Evolutionary conservation across 2,329 filamentous ascomycete species (phyloP).

Genomic region (Trichoderma atrobrunneum): DNA sequence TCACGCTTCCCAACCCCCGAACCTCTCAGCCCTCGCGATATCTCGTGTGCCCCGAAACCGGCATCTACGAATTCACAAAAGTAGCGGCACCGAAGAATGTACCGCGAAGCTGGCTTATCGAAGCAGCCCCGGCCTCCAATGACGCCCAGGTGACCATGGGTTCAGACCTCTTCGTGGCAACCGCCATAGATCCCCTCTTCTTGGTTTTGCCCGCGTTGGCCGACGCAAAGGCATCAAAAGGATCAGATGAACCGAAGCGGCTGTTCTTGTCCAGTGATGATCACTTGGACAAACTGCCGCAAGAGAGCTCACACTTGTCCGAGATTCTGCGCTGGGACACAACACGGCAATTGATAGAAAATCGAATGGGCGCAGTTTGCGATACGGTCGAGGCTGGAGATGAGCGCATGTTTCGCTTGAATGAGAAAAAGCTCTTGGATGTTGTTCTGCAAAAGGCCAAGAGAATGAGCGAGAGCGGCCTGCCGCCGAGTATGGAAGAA

Average conservation of each 20-base stretch:
- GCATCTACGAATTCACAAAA: conserved; percentile 64
- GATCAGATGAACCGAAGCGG: conserved; percentile 51
- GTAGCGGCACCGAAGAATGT: conserved; percentile 51
- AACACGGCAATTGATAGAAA: conserved; percentile 54
- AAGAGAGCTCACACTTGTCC: conserved; percentile 55
- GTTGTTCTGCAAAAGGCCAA: conserved; percentile 70
- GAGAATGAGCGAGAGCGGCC: conserved; percentile 58
- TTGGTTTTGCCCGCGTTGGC: conserved; percentile 71
- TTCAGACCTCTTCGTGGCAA: conserved; percentile 79
- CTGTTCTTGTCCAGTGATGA: conserved; percentile 70
- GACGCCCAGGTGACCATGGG: conserved; percentile 52
- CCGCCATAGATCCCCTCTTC: conserved; percentile 80
- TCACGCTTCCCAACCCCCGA: conserved; percentile 60
- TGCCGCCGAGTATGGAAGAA: conserved; percentile 82
- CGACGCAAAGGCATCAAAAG: conserved; percentile 39
- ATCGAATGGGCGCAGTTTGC: conserved; percentile 68
- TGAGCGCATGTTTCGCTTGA: conserved; percentile 82
- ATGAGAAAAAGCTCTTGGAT: conserved; percentile 63
- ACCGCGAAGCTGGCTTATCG: conserved; percentile 63
- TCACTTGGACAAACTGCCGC: conserved; percentile 62
- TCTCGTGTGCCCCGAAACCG: conserved; percentile 58
- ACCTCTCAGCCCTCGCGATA: conserved; percentile 55
- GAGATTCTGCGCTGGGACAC: conserved; percentile 51
- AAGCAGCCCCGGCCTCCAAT: conserved; percentile 28
- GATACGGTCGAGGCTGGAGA: conserved; percentile 80